phyloP scores from a whole-genome alignment of 805 yeast species.

The Ogataea angusta region DNA sequence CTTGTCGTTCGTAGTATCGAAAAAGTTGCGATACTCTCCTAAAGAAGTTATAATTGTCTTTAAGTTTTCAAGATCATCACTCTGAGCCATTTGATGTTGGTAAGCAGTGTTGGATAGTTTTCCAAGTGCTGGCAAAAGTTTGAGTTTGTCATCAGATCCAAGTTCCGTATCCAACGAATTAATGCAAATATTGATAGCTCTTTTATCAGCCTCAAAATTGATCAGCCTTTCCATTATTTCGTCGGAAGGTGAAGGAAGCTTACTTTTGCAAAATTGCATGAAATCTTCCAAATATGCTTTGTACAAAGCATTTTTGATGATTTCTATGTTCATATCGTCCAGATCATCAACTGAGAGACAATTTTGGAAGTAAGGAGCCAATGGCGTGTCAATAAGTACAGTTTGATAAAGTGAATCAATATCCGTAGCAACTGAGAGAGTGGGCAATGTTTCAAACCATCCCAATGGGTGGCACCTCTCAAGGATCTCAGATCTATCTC shows the following conservation, averaged over 20 bases:
- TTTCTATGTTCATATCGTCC: conserved; percentile 94
- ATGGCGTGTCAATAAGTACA: conserved; percentile 92
- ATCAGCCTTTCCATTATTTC: conserved; percentile 78
- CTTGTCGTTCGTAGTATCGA: conserved; percentile 47
- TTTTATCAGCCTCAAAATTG: conserved; percentile 91
- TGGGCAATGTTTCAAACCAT: conserved; percentile 97
- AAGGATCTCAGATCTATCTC: conserved; percentile 85
- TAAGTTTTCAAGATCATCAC: conserved; percentile 85
- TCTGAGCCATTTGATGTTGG: conserved; percentile 61
- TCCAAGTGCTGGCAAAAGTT: conserved; percentile 80
- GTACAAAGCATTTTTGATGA: conserved; percentile 86
- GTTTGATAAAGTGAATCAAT: conserved; percentile 89
- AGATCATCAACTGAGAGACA: conserved; percentile 84
- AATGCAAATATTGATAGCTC: conserved; percentile 86
- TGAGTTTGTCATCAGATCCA: conserved; percentile 63
- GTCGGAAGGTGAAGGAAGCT: conserved; percentile 70
- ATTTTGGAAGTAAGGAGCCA: conserved; percentile 93
- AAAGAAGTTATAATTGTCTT: conserved; percentile 60
- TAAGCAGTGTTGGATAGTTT: conserved; percentile 65
- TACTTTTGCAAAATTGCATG: conserved; percentile 54
- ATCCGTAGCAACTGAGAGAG: conserved; percentile 91
- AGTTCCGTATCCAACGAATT: conserved; percentile 86
- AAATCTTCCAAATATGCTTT: conserved; percentile 93
- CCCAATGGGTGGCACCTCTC: conserved; percentile 95
- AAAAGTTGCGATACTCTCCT: conserved; percentile 62